Evolutionary conservation across 768 basidiomycete species (phyloP).

Genomic region (Lactifluus piperatus): DNA sequence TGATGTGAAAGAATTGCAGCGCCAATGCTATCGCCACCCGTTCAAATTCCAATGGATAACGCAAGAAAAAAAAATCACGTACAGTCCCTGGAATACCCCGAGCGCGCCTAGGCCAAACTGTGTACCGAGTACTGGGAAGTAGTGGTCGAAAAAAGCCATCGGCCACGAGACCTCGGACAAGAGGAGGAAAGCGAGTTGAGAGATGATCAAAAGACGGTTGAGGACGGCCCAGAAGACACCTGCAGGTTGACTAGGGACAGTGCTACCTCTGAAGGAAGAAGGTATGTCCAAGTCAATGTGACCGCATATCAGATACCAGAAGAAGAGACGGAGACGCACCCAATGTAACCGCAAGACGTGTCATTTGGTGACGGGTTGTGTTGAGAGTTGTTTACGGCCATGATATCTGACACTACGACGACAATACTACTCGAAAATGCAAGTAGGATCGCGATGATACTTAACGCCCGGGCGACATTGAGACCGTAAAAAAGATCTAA

Average conservation of each 20-base stretch:
- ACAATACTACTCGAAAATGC: conserved; percentile 76
- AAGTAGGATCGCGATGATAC: conserved; percentile 69
- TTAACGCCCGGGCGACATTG: conserved; percentile 68
- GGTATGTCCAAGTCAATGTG: neutral
- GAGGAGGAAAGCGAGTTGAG: conserved; percentile 73
- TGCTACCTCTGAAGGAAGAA: conserved; percentile 45
- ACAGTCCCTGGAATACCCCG: conserved; percentile 84
- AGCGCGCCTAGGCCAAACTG: conserved; percentile 81
- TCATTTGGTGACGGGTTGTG: conserved; percentile 31
- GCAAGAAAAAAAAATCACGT: conserved; percentile 25
- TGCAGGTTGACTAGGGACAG: conserved; percentile 86
- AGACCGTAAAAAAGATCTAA: conserved; percentile 64
- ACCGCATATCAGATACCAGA: neutral
- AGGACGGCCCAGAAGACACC: conserved; percentile 90
- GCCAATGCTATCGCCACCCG: conserved; percentile 40
- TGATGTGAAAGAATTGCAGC: conserved; percentile 67
- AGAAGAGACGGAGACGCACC: neutral
- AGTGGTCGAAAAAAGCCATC: conserved; percentile 65
- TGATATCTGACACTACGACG: conserved; percentile 61
- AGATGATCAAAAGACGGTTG: conserved; percentile 79
- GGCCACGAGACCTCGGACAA: conserved; percentile 83
- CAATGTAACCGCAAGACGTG: conserved; percentile 29
- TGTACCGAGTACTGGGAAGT: conserved; percentile 79
- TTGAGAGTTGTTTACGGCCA: conserved; percentile 59
- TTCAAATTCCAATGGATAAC: conserved; percentile 9